These are phyloP conservation scores for Malania oleifera DNA, from an alignment of 164 flowering plant genomes.

Conservation along the genomic window DNA sequence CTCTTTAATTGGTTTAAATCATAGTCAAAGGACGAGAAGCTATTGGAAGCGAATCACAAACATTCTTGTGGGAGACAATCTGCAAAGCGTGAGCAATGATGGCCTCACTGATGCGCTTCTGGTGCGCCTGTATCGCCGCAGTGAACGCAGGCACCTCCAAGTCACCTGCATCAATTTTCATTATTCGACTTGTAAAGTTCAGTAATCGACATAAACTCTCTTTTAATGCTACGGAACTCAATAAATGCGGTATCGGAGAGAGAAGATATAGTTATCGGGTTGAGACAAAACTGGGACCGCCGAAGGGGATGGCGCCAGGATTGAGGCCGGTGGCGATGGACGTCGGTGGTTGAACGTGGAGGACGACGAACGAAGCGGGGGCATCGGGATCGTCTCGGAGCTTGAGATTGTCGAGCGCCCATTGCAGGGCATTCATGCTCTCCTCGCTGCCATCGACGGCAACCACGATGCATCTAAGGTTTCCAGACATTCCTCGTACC, in stretches of 20 bases:
- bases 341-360: constrained; percentile 27
- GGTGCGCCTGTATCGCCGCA: constrained; percentile 3
- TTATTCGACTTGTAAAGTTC: no score
- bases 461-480: constrained; percentile 47
- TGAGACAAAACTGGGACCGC: background rate
- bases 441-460: constrained; percentile 84
- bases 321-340: constrained; percentile 4
- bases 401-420: constrained; percentile 70
- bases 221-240: no score
- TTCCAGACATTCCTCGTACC: constrained; percentile 22
- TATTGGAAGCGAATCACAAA: background rate
- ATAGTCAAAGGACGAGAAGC: no score
- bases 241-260: background rate
- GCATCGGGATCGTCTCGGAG: constrained; percentile 25
- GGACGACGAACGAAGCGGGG: constrained; percentile 36
- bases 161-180: background rate
- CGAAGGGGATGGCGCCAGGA: constrained; percentile 1
- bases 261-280: no score
- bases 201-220: no score
- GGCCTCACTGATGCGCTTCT: constrained; percentile 1
- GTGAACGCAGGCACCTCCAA: constrained; percentile 1
- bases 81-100: background rate
- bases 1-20: no score
- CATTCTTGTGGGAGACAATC: background rate
- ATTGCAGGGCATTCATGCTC: constrained; percentile 73